Evolutionary conservation across 2,329 filamentous ascomycete genomes (phyloP).

Genomic region (Lachnum nothofagi): DNA sequence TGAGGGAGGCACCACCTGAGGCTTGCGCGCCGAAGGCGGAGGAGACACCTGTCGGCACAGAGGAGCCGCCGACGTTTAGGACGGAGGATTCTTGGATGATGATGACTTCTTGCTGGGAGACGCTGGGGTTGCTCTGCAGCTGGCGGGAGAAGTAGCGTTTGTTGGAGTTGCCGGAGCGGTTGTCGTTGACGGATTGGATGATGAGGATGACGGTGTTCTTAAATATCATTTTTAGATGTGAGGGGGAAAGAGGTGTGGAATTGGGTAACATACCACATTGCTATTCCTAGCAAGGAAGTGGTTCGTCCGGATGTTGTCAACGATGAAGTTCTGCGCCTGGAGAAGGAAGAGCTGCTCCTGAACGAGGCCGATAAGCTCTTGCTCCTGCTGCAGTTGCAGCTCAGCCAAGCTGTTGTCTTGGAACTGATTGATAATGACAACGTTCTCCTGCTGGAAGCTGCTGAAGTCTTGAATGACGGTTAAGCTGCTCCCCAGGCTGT

Average conservation of each 20-base stretch:
- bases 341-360: conserved; percentile 17
- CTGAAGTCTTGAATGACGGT: conserved; percentile 9
- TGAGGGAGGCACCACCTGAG: neutral
- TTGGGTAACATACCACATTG: conserved; percentile 21
- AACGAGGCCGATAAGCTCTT: conserved; percentile 18
- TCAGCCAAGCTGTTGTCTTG: conserved; percentile 13
- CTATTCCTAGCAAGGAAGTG: conserved; percentile 26
- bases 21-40: neutral
- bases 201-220: conserved; percentile 30
- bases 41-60: neutral
- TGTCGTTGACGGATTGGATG: conserved; percentile 26
- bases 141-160: conserved; percentile 27
- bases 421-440: conserved; percentile 19
- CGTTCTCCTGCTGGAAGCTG: conserved; percentile 7
- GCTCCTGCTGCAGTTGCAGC: conserved; percentile 6
- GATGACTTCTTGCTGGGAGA: conserved; percentile 16
- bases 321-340: conserved; percentile 18
- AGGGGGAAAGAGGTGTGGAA: neutral
- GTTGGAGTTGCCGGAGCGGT: conserved; percentile 20
- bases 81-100: conserved; percentile 16
- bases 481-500: conserved; percentile 7
- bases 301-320: conserved; percentile 30
- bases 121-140: conserved; percentile 21
- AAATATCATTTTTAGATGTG: conserved; percentile 10
- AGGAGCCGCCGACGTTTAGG: conserved; percentile 10